Conservation (phyloP, 75 land plant genomes). For the Selaginella tamariscina region DNA sequence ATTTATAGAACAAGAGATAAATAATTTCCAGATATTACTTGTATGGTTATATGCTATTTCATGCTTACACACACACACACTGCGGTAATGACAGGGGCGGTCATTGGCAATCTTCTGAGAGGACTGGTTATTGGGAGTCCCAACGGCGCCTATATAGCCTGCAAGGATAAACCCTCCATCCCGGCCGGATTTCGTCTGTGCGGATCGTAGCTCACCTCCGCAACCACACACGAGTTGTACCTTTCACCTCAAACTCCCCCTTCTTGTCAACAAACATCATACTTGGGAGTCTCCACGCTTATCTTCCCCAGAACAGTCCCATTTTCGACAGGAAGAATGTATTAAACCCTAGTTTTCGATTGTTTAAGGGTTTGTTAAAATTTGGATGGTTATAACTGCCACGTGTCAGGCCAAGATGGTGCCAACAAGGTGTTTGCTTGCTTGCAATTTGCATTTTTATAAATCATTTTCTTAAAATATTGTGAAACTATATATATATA, state of each 20-base stretch:
- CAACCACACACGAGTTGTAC: slow-evolving; percentile 56
- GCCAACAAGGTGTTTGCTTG: no score
- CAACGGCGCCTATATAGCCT: slow-evolving; percentile 80
- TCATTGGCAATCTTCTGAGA: slow-evolving; percentile 87
- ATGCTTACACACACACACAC: neutral
- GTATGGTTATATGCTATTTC: no score
- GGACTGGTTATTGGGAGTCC: slow-evolving; percentile 51
- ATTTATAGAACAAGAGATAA: no score
- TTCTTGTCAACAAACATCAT: slow-evolving; percentile 35
- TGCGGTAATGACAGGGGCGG: slow-evolving; percentile 69
- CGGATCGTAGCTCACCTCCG: slow-evolving; percentile 83
- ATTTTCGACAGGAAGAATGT: no score
- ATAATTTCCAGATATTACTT: no score
- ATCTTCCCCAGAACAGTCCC: slow-evolving; percentile 42
- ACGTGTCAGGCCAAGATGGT: no score
- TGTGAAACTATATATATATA: no score
- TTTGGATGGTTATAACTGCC: no score
- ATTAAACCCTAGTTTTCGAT: no score
- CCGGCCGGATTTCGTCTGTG: slow-evolving; percentile 44
- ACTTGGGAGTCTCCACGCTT: slow-evolving; percentile 69
- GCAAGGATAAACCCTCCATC: slow-evolving; percentile 91
- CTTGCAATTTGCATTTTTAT: no score
- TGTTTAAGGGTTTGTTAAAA: no score
- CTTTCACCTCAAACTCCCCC: slow-evolving; percentile 61
- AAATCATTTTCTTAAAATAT: no score